Conservation (phyloP, 1,284 basidiomycete species). For the Ganoderma leucocontextum region DNA sequence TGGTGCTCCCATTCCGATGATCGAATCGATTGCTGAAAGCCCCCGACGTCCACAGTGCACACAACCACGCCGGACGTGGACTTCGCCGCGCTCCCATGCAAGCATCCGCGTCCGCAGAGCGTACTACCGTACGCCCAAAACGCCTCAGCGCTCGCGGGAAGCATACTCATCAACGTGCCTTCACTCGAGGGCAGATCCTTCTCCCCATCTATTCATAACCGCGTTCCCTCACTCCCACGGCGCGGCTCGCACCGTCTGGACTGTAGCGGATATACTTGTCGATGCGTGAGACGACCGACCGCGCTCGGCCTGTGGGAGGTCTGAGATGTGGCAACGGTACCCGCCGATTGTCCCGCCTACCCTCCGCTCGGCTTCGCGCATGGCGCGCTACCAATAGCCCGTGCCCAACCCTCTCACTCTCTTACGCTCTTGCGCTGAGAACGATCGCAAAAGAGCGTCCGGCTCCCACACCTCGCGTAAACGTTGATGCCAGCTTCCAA, state of each 20-base stretch:
- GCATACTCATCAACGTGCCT: conserved; percentile 22
- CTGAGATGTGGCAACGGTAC: neutral
- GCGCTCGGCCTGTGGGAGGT: conserved; percentile 4
- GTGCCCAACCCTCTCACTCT: conserved; percentile 23
- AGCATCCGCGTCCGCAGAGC: neutral
- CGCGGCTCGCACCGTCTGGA: conserved; percentile 23
- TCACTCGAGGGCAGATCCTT: conserved; percentile 16
- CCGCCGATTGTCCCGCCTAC: neutral
- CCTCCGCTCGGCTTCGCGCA: conserved; percentile 1
- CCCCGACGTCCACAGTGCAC: conserved; percentile 7
- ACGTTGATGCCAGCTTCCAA: conserved; percentile 18
- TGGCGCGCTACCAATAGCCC: conserved; percentile 7
- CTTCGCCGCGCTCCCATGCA: conserved; percentile 2
- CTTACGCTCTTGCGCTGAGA: conserved; percentile 26
- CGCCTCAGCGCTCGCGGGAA: conserved; percentile 7
- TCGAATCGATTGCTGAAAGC: conserved; percentile 13
- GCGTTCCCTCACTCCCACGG: conserved; percentile 17
- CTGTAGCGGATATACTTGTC: conserved; percentile 15
- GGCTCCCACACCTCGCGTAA: conserved; percentile 25
- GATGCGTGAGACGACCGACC: conserved; percentile 17
- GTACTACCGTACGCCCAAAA: neutral
- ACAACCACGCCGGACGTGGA: conserved; percentile 3
- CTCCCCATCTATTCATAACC: conserved; percentile 26
- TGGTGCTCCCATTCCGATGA: conserved; percentile 10
- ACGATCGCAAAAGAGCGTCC: conserved; percentile 7